Percentiles rank a stretch among this genome's conserved stretches.
Conservation (phyloP, 805 yeast species). For the Barnettozyma populi region DNA sequence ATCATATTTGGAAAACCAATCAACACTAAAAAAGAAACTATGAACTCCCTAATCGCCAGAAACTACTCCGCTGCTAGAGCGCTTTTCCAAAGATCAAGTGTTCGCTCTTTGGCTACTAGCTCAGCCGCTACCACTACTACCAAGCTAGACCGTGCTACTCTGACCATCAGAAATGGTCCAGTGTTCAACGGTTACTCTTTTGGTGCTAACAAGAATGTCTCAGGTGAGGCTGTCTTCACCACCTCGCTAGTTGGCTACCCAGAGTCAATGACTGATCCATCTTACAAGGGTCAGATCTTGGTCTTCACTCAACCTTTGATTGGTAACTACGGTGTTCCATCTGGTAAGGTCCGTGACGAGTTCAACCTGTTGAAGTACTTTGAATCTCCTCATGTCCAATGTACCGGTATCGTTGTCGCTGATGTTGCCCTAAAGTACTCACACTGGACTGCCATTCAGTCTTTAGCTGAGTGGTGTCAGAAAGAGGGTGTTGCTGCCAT, state of each 20-base stretch:
- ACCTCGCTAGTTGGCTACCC: constrained; percentile 98
- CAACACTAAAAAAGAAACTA: constrained; percentile 22
- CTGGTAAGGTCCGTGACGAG: constrained; percentile 73
- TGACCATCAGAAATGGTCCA: constrained; percentile 90
- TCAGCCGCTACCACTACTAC: constrained; percentile 23
- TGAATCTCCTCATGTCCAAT: constrained; percentile 88
- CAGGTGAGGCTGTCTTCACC: constrained; percentile 97
- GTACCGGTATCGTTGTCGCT: constrained; percentile 93
- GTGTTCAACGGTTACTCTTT: constrained; percentile 89
- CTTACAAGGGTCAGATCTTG: constrained; percentile 93
- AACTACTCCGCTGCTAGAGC: constrained; percentile 17
- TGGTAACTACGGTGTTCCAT: constrained; percentile 98
- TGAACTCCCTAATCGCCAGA: constrained; percentile 25
- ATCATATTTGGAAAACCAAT: constrained; percentile 49
- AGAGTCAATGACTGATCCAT: constrained; percentile 98
- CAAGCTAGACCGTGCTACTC: constrained; percentile 71
- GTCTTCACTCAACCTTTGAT: constrained; percentile 96
- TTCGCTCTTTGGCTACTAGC: constrained; percentile 24
- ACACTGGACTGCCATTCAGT: constrained; percentile 99
- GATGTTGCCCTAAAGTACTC: constrained; percentile 93
- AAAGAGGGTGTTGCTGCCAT: constrained; percentile 95
- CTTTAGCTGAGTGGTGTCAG: constrained; percentile 92
- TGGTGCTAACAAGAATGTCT: constrained; percentile 87
- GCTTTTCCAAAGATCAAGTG: constrained; percentile 25
- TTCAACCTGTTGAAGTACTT: constrained; percentile 82